Percentiles rank a stretch among this genome's conserved stretches.
phyloP scores from a whole-genome alignment of 2,329 filamentous ascomycete species.

The Myrmaecium sp. region DNA sequence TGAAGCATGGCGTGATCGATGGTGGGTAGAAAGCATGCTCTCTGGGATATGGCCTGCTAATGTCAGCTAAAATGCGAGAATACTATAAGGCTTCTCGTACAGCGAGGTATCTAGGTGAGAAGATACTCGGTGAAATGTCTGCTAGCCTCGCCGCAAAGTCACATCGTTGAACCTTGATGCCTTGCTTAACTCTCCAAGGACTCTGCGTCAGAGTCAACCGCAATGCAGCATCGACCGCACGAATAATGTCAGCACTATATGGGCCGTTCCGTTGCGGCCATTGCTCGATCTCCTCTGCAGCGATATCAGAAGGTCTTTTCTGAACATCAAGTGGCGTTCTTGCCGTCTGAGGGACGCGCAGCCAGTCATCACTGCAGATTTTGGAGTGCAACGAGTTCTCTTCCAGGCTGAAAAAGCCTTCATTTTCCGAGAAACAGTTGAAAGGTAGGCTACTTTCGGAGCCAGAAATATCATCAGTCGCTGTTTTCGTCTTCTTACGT shows the following conservation, averaged over 20 bases:
- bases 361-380: too few relatives aligned
- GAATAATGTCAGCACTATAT: too few relatives aligned
- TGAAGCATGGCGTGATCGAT: slow-evolving; percentile 7
- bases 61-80: slow-evolving; percentile 1
- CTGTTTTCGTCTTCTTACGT: too few relatives aligned
- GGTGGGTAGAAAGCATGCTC: slow-evolving; percentile 6
- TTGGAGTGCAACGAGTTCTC: too few relatives aligned
- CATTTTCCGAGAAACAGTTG: too few relatives aligned
- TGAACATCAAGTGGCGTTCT: slow-evolving; percentile 1
- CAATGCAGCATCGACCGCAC: slow-evolving; percentile 21
- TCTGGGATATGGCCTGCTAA: slow-evolving; percentile 6
- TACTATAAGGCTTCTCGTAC: slow-evolving; percentile 7
- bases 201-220: slow-evolving; percentile 17
- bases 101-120: slow-evolving; percentile 19
- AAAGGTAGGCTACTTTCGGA: too few relatives aligned
- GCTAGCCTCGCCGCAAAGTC: slow-evolving; percentile 18
- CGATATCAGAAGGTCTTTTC: too few relatives aligned
- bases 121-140: slow-evolving; percentile 22
- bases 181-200: slow-evolving; percentile 8
- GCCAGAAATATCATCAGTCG: too few relatives aligned
- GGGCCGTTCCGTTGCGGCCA: too few relatives aligned
- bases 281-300: too few relatives aligned
- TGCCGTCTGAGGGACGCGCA: too few relatives aligned
- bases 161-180: slow-evolving; percentile 15
- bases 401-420: too few relatives aligned